Conservation (phyloP, 441 rosid species). For the Eutrema salsugineum region DNA sequence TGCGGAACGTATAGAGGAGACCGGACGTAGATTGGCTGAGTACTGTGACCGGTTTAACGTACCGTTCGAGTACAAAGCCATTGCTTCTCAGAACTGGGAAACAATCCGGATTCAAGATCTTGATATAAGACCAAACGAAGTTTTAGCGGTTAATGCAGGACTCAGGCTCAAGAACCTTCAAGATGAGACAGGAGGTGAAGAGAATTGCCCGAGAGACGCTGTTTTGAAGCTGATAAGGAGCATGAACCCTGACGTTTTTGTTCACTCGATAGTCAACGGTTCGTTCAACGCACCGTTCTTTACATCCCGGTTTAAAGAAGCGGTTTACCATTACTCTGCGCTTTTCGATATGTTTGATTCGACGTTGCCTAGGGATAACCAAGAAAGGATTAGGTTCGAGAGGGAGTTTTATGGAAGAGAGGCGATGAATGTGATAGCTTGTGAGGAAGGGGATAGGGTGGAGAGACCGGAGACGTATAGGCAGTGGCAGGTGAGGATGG, state of each 20-base stretch:
- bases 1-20: slow-evolving; percentile 54
- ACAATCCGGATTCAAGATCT: slow-evolving; percentile 50
- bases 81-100: slow-evolving; percentile 66
- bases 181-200: slow-evolving; percentile 55
- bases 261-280: slow-evolving; percentile 45
- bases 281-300: slow-evolving; percentile 75
- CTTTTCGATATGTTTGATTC: slow-evolving; percentile 65
- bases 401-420: slow-evolving; percentile 65
- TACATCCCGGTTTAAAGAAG: slow-evolving; percentile 65
- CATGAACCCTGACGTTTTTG: slow-evolving; percentile 57
- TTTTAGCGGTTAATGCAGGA: slow-evolving; percentile 58
- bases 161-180: slow-evolving; percentile 49
- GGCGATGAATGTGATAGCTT: slow-evolving; percentile 57
- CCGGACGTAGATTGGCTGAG: slow-evolving; percentile 62
- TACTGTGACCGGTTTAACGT: slow-evolving; percentile 66
- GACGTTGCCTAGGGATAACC: slow-evolving; percentile 44
- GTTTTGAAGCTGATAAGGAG: slow-evolving; percentile 55
- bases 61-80: slow-evolving; percentile 64
- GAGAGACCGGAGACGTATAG: slow-evolving; percentile 81
- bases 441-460: slow-evolving; percentile 63
- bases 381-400: slow-evolving; percentile 53
- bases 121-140: slow-evolving; percentile 49
- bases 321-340: slow-evolving; percentile 64
- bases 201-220: slow-evolving; percentile 52
- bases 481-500: slow-evolving; percentile 69